These are phyloP conservation scores for Penicillium herquei DNA, from an alignment of 495 filamentous ascomycete genomes.

Conservation along the genomic window DNA sequence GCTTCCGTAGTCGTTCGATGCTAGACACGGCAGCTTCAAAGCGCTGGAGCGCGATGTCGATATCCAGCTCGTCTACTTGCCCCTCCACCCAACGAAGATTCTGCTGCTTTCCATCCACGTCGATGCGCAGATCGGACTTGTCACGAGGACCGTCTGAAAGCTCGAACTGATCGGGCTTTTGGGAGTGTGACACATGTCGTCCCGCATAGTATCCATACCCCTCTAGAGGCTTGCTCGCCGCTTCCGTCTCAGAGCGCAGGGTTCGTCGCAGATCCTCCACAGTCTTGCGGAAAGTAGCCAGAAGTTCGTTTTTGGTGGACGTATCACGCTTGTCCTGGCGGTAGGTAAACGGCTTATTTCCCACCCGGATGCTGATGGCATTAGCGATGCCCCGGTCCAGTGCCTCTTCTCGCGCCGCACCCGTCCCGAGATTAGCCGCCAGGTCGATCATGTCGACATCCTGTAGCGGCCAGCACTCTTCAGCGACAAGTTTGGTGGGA, in stretches of 20 bases:
- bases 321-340: slow-evolving; percentile 72
- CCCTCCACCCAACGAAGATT: slow-evolving; percentile 93
- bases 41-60: slow-evolving; percentile 86
- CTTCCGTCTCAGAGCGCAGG: slow-evolving; percentile 78
- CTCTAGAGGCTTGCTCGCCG: slow-evolving; percentile 72
- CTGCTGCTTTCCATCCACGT: slow-evolving; percentile 94
- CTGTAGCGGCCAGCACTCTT: slow-evolving; percentile 90
- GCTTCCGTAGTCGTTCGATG: slow-evolving; percentile 77
- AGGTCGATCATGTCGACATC: slow-evolving; percentile 95
- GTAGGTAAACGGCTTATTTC: slow-evolving; percentile 90
- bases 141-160: slow-evolving; percentile 72
- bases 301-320: slow-evolving; percentile 71
- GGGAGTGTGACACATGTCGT: slow-evolving; percentile 28
- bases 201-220: slow-evolving; percentile 71
- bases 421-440: slow-evolving; percentile 57
- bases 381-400: slow-evolving; percentile 70
- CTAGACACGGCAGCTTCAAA: slow-evolving; percentile 80
- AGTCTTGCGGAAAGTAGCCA: slow-evolving; percentile 86
- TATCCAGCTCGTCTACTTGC: slow-evolving; percentile 94
- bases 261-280: slow-evolving; percentile 86
- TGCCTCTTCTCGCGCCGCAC: slow-evolving; percentile 51
- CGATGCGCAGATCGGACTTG: slow-evolving; percentile 72
- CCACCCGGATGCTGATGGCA: slow-evolving; percentile 87
- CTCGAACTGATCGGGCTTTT: slow-evolving; percentile 52
- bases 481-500: slow-evolving; percentile 79